Conservation (phyloP, 164 flowering plant genomes). For the Chimonanthus salicifolius region DNA sequence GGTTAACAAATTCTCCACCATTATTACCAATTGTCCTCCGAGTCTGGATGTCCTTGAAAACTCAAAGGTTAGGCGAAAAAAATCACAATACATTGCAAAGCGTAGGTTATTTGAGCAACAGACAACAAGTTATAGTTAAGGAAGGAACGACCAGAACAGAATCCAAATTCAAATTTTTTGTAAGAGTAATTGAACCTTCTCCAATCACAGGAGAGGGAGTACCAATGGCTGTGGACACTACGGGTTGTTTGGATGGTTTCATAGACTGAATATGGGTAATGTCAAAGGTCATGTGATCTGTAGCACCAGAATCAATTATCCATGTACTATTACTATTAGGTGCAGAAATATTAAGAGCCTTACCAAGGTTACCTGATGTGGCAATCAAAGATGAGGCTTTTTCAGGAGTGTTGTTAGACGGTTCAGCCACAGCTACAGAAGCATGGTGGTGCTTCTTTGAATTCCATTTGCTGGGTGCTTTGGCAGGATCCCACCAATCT, state of each 20-base stretch:
- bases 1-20: constrained; percentile 12
- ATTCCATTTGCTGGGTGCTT: background rate
- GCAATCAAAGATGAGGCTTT: constrained; percentile 1
- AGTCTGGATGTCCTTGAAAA: background rate
- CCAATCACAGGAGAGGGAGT: constrained; percentile 3
- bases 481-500: background rate
- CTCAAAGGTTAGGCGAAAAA: background rate
- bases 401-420: background rate
- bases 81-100: constrained; percentile 3
- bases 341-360: no score
- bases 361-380: background rate
- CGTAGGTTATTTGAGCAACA: background rate
- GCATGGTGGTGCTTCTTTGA: background rate
- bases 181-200: background rate
- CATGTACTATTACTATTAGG: no score
- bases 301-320: no score
- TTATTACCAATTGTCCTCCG: constrained; percentile 6
- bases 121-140: background rate
- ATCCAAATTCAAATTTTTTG: background rate
- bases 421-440: background rate
- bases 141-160: background rate
- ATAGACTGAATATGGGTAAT: background rate
- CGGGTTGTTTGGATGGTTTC: background rate
- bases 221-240: constrained; percentile 3
- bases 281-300: background rate